A percentile compares a stretch with the other conserved stretches of the same genome.
These are phyloP conservation scores for Raphanus hybrid DNA, from an alignment of 441 rosid species.

Conservation along the genomic window DNA sequence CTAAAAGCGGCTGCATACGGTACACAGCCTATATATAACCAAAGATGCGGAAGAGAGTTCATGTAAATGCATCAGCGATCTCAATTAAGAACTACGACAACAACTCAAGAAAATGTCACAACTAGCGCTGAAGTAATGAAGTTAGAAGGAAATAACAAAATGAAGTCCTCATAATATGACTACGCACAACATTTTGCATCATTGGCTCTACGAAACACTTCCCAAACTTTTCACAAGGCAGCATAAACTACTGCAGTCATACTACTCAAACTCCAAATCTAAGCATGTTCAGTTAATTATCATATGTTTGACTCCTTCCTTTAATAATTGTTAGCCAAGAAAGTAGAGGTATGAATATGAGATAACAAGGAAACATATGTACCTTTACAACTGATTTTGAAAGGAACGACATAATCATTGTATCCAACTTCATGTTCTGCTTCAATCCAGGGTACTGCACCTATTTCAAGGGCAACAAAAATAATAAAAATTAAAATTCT, in stretches of 20 bases:
- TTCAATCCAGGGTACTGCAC: slow-evolving; percentile 89
- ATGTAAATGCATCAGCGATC: slow-evolving; percentile 8
- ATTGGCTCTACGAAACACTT: slow-evolving; percentile 1
- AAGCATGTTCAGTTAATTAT: not conserved
- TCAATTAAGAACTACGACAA: slow-evolving; percentile 10
- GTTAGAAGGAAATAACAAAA: not conserved
- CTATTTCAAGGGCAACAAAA: slow-evolving; percentile 45
- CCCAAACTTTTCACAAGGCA: not conserved
- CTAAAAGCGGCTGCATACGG: slow-evolving; percentile 9
- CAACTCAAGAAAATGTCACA: slow-evolving; percentile 12
- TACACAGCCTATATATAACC: not conserved
- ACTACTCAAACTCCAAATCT: slow-evolving; percentile 7
- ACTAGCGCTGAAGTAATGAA: slow-evolving; percentile 1
- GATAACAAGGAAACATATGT: slow-evolving; percentile 4
- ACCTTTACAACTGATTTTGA: slow-evolving; percentile 77
- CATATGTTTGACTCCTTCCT: slow-evolving; percentile 3
- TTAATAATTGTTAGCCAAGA: not conserved
- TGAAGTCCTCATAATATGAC: slow-evolving; percentile 5
- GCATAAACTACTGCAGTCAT: slow-evolving; percentile 3
- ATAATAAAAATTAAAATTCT: not conserved
- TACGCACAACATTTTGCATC: slow-evolving; percentile 4
- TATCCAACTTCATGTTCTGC: slow-evolving; percentile 77
- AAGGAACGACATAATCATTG: slow-evolving; percentile 72
- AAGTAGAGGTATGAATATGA: slow-evolving; percentile 11
- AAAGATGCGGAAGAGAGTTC: slow-evolving; percentile 18